Evolutionary conservation across 495 filamentous ascomycete species (phyloP).

Genomic region (Aspergillus homomorphus): DNA sequence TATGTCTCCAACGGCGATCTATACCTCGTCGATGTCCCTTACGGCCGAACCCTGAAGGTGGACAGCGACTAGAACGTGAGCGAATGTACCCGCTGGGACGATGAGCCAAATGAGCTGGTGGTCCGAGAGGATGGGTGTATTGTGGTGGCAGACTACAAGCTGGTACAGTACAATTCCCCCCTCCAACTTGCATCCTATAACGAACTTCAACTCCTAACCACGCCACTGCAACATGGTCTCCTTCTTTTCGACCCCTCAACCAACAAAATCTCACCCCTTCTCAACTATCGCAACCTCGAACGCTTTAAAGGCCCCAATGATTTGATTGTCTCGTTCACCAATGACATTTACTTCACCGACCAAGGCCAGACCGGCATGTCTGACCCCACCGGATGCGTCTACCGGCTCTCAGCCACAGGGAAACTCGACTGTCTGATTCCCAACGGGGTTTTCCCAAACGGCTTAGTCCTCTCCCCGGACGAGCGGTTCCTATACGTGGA

Average conservation of each 20-base stretch:
- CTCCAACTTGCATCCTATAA: too few species aligned
- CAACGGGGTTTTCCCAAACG: conserved; percentile 31
- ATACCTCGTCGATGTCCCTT: conserved; percentile 27
- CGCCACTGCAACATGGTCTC: conserved; percentile 12
- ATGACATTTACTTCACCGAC: conserved; percentile 31
- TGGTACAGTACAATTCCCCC: conserved; percentile 5
- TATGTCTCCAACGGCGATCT: conserved; percentile 15
- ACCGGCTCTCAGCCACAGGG: conserved; percentile 19
- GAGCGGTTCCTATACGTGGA: conserved; percentile 23
- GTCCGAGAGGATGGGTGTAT: conserved; percentile 21
- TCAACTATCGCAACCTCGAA: conserved; percentile 27
- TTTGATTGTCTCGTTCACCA: conserved; percentile 23
- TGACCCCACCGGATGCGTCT: conserved; percentile 29
- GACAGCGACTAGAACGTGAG: conserved; percentile 15
- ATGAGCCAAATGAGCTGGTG: conserved; percentile 28
- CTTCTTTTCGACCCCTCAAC: conserved; percentile 19
- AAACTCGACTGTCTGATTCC: conserved; percentile 24
- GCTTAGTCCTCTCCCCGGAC: conserved; percentile 23
- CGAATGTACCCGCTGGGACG: conserved; percentile 25
- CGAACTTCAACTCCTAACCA: background rate
- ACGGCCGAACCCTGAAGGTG: conserved; percentile 30
- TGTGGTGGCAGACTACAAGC: conserved; percentile 30
- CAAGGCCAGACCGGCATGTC: conserved; percentile 33
- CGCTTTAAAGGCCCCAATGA: conserved; percentile 35
- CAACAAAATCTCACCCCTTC: conserved; percentile 7